phyloP scores from a whole-genome alignment of 192 early-diverging fungal genomes.

The Coemansia sp. region DNA sequence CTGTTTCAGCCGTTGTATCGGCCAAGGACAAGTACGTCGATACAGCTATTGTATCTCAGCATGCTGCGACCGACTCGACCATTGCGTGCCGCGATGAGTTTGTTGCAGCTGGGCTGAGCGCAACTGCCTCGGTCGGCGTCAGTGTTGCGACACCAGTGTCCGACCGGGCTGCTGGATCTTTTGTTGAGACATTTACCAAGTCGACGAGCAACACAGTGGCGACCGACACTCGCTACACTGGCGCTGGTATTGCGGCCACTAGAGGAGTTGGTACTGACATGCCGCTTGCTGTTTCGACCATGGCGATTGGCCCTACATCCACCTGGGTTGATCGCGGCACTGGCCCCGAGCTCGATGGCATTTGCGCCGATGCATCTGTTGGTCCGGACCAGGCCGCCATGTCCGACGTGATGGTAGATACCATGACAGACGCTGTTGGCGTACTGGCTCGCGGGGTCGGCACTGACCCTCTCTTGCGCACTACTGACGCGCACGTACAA shows the following conservation, averaged over 20 bases:
- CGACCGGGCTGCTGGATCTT: conserved; percentile 13
- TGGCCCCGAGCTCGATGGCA: neutral
- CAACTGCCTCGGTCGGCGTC: conserved; percentile 8
- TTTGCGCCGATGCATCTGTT: conserved; percentile 6
- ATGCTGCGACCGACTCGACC: neutral
- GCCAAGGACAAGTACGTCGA: conserved; percentile 8
- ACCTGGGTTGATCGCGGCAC: conserved; percentile 5
- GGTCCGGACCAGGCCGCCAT: neutral
- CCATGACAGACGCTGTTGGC: neutral
- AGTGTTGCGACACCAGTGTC: neutral
- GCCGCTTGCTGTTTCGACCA: neutral
- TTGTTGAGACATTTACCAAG: conserved; percentile 10
- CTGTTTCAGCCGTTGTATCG: conserved; percentile 5
- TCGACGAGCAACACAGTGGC: conserved; percentile 15
- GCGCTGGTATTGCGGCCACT: conserved; percentile 8
- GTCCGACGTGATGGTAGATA: neutral
- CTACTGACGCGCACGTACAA: neutral
- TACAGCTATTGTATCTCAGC: neutral
- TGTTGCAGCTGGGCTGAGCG: conserved; percentile 1
- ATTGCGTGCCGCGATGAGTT: conserved; percentile 4
- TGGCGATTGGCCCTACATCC: conserved; percentile 3
- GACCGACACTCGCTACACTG: conserved; percentile 10
- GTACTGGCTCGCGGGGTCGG: neutral
- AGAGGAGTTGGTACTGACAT: conserved; percentile 16
- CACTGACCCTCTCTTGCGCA: neutral